phyloP scores from a whole-genome alignment of 352 stramenopile genomes.

The Phytophthora kernoviae region DNA sequence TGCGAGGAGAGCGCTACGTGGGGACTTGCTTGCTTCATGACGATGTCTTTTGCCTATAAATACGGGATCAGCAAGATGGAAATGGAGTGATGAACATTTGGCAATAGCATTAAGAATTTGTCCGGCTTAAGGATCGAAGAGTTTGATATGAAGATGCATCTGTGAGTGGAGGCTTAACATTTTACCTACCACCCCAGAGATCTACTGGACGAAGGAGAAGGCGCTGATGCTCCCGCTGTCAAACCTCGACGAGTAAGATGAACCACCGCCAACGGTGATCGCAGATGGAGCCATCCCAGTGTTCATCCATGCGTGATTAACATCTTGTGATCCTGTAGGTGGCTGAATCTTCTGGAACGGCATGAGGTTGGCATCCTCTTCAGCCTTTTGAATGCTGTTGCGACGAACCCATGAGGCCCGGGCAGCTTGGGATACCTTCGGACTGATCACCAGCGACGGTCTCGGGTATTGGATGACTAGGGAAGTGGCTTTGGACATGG shows the following conservation, averaged over 20 bases:
- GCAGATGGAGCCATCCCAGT: constrained; percentile 15
- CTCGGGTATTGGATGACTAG: constrained; percentile 5
- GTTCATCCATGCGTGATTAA: constrained; percentile 19
- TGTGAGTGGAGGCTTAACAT: neutral
- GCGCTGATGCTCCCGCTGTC: constrained; percentile 29
- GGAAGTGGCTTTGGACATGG: constrained; percentile 26
- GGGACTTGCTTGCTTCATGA: neutral
- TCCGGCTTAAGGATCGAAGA: constrained; percentile 10
- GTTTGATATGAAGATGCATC: neutral
- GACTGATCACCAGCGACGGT: constrained; percentile 32
- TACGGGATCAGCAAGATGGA: constrained; percentile 10
- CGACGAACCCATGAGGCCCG: constrained; percentile 48
- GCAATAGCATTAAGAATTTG: constrained; percentile 13
- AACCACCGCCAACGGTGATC: constrained; percentile 7
- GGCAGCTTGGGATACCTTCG: constrained; percentile 44
- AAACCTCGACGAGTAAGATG: constrained; percentile 9
- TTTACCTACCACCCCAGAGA: neutral
- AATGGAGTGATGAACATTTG: constrained; percentile 17
- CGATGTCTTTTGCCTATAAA: constrained; percentile 15
- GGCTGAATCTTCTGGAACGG: constrained; percentile 33
- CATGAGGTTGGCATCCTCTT: constrained; percentile 36
- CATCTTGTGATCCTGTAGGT: constrained; percentile 2
- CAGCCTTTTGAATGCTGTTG: constrained; percentile 26
- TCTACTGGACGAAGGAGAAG: constrained; percentile 40
- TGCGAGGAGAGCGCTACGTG: constrained; percentile 1